A percentile compares a stretch with the other conserved stretches of the same genome.
phyloP scores from a whole-genome alignment of 805 yeast species.

The Spathaspora hagerdaliae region DNA sequence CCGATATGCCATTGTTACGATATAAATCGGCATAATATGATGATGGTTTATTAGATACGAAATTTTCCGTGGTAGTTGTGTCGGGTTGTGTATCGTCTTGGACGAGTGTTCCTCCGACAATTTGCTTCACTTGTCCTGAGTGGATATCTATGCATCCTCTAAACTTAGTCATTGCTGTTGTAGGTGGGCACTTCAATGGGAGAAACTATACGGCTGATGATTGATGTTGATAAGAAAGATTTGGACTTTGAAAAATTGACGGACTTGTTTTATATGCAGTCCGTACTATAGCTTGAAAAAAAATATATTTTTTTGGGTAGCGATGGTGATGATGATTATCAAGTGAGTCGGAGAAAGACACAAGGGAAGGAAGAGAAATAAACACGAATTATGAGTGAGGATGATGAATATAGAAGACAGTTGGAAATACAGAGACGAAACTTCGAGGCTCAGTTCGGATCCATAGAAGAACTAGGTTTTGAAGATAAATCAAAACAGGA shows the following conservation, averaged over 20 bases:
- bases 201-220: neutral
- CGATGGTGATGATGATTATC: neutral
- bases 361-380: too few species aligned
- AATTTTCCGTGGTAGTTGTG: constrained; percentile 50
- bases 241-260: neutral
- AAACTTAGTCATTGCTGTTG: constrained; percentile 65
- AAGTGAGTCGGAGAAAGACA: neutral
- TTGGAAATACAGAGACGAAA: constrained; percentile 54
- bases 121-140: constrained; percentile 92
- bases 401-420: constrained; percentile 29
- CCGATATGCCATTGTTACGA: constrained; percentile 49
- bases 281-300: neutral
- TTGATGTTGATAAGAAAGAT: neutral
- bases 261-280: neutral
- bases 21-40: constrained; percentile 74
- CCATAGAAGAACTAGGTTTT: constrained; percentile 44
- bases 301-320: too few species aligned
- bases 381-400: constrained; percentile 10
- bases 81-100: constrained; percentile 38
- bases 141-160: constrained; percentile 96
- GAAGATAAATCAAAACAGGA: constrained; percentile 24
- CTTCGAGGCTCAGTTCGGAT: constrained; percentile 64
- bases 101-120: constrained; percentile 86
- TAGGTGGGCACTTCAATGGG: too few species aligned
- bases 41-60: constrained; percentile 71